Evolutionary conservation across 1,284 basidiomycete species (phyloP).

Genomic region (Microbotryomycetes sp.): DNA sequence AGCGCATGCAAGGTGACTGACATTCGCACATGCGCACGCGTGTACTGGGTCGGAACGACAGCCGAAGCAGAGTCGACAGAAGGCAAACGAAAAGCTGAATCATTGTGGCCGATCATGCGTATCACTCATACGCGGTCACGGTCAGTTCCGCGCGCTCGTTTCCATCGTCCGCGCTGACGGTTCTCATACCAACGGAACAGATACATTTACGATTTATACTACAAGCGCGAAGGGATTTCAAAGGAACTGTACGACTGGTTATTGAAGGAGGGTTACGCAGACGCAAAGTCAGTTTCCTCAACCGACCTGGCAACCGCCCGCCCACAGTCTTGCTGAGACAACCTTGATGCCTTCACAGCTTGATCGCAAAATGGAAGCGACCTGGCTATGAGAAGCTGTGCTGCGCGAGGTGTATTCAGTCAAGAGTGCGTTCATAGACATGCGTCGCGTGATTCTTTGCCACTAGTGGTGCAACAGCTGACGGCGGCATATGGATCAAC

Average conservation of each 20-base stretch:
- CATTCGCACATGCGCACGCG: not conserved
- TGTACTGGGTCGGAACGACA: not conserved
- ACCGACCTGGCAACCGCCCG: not conserved
- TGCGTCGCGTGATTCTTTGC: conserved; percentile 9
- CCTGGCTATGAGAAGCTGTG: conserved; percentile 97
- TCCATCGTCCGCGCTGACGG: not conserved
- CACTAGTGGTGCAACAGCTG: not conserved
- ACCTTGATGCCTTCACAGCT: conserved; percentile 46
- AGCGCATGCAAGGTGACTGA: not conserved
- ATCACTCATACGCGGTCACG: conserved; percentile 86
- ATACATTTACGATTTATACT: conserved; percentile 98
- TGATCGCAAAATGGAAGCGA: conserved; percentile 99
- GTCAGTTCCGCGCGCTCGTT: not conserved
- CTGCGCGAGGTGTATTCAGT: conserved; percentile 94
- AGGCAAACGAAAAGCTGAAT: conserved; percentile 93
- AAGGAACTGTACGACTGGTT: conserved; percentile 97
- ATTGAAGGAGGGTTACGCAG: conserved; percentile 93
- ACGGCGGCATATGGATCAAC: conserved; percentile 13
- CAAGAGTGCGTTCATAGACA: conserved; percentile 52
- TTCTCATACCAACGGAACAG: conserved; percentile 39
- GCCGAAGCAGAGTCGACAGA: conserved; percentile 97
- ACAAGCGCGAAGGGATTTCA: conserved; percentile 93
- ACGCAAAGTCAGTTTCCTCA: conserved; percentile 70
- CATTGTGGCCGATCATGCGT: conserved; percentile 98
- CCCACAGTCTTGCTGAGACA: not conserved